These are phyloP conservation scores for Trichoderma lentiforme DNA, from an alignment of 2,329 filamentous ascomycete species.

Conservation along the genomic window DNA sequence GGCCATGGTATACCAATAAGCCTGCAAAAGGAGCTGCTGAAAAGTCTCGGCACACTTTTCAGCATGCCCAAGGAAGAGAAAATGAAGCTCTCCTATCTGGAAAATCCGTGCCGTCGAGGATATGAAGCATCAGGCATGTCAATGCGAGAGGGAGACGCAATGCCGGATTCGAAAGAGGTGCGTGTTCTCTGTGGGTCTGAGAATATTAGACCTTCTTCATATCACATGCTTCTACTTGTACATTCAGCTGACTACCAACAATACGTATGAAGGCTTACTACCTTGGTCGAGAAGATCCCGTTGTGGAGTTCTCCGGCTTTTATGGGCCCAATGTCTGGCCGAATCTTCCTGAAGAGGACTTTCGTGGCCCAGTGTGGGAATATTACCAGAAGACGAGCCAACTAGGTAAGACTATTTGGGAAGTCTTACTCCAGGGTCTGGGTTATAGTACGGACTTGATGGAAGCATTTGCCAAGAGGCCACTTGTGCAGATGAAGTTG, in stretches of 20 bases:
- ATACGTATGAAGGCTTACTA: constrained; percentile 20
- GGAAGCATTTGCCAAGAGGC: constrained; percentile 23
- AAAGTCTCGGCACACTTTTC: constrained; percentile 24
- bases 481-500: constrained; percentile 23
- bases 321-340: constrained; percentile 34
- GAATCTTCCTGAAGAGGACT: constrained; percentile 27
- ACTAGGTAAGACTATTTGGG: constrained; percentile 23
- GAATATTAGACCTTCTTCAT: background rate
- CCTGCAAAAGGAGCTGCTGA: constrained; percentile 23
- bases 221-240: no score
- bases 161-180: constrained; percentile 29
- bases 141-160: constrained; percentile 26
- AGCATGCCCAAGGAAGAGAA: constrained; percentile 26
- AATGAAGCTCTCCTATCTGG: constrained; percentile 26
- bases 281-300: constrained; percentile 26
- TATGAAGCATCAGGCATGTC: constrained; percentile 29
- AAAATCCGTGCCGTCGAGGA: constrained; percentile 26
- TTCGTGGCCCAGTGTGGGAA: constrained; percentile 26
- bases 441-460: constrained; percentile 10
- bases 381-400: constrained; percentile 24
- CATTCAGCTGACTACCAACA: no score
- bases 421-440: constrained; percentile 25
- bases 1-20: constrained; percentile 30
- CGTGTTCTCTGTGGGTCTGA: background rate
- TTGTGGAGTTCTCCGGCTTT: constrained; percentile 24